Evolutionary conservation across 139 green algal species (phyloP), one percentile per base, ranked within the genome.

Genomic region (Marvania coccoides): DNA sequence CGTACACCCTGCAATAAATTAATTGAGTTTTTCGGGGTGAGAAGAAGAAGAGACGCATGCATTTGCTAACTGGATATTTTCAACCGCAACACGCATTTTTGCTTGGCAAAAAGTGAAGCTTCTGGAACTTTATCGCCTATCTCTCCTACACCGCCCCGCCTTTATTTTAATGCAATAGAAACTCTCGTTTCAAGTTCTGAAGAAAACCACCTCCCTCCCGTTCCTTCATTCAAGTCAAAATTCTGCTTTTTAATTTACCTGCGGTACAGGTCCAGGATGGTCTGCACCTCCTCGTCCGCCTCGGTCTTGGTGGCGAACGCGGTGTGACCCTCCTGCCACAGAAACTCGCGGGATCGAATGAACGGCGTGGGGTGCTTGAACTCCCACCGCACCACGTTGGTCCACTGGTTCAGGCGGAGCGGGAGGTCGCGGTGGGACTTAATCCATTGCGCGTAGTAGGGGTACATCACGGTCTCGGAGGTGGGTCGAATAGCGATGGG

Each of bases 361-460:
- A 99, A 99, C 51, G 94, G 94, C 23, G 94, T 99, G 40, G 94
- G 95, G 80, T 99, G 87, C 79, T 97, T 99, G 87, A 99, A 99
- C 83, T 99, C 94, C 94, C 95, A 99, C 29, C 94, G 87, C 73
- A 99, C 91, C 57, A 99, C 91, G 70, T 96, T 97, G 71, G 88
- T 97, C 94, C 94, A 97, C 84, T 99, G 94, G 81, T 99, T 99
- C 13, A 99, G 80, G 36, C 87, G 85, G 67, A 99, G 73, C 4
- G 94, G 94, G 75, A 99, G 83, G 82, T 99, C 94, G 57, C 94
- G 79, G 84, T 98, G 93, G 61, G 67, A 88, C 40, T 88, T 86
- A 66, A 99, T 96, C 94, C 94, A 99, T 66, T 97, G 54, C 26
- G 90, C 81, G 59, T 91, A 98, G 76, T 90, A 88, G 8, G 93